Evolutionary conservation across 2,329 filamentous ascomycete genomes (phyloP), one percentile per base, ranked within the genome.

Genomic region (Beauveria sp.): DNA sequence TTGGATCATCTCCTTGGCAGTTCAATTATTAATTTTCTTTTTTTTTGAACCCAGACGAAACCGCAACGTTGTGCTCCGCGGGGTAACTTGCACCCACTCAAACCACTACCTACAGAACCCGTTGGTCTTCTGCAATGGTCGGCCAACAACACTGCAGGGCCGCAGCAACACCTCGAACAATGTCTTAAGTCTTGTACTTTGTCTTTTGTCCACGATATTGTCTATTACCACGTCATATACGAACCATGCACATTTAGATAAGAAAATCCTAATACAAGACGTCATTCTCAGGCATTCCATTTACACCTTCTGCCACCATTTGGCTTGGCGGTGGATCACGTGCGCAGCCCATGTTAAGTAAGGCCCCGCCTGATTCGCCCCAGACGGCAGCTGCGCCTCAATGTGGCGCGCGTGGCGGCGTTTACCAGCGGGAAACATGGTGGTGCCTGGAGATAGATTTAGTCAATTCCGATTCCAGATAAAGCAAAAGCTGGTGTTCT

Each of bases 321-420:
- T 4, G 26, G 46, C 59, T 61, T 61, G 59, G 59, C 52, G 18
- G 59, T 47, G 59, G 47, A 28, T 61, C 59, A 61, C 59, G 59
- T 61, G 59, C 53, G 1, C 44, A 34, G 20, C 26, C n/a, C 14
- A 16, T 51, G 28, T 50, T 58, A 20, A 34, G 34, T 18, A 9
- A 10, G 9, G 30, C 8, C 22, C 55, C 55, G 50, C 34, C 41
- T 43, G 20, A 50, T 40, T 24, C 18, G 46, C 44, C 43, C 55
- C 55, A 40, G 16, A 10, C 20, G 2, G 22, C 18, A 16, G 40
- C 58, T 61, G 51, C 58, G 58, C 58, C 58, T 48, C 58, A 58
- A 41, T 41, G 26, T 20, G 46, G 55, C 34, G 22, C 22, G 55
- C 20, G 24, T 12, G 22, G 34, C 51, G 12, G 34, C 20, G 51